Evolutionary conservation across 176 grass and related monocot genomes (phyloP), one percentile per base, ranked within the genome.

Genomic region (Stipa capillata): DNA sequence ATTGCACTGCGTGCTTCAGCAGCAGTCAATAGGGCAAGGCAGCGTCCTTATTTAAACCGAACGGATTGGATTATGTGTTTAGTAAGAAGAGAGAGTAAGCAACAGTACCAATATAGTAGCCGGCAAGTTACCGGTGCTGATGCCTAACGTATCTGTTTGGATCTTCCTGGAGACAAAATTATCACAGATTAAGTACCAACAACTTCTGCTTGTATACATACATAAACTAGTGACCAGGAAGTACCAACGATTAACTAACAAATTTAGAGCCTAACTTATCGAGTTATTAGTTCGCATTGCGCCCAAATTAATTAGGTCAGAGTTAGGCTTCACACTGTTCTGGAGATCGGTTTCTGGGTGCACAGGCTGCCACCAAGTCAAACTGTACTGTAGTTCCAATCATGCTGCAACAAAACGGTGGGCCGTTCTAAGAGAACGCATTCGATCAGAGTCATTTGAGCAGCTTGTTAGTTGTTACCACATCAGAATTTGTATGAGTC

Each of bases 81-180:
- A 74, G 86, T 84, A 75, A 84, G 86, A 80, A 88, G 81, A 80
- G 42, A 51, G 75, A 84, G 69, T 74, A 75, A 84, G 76, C 76
- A 75, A 70, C 13, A 32, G 3, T n/a, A n/a, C n/a, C 35, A 51
- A 81, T 85, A 85, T 89, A 85, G 52, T 76, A 89, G 45, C 42
- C 43, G 56, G 28, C 87, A 76, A 89, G 70, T 89, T 85, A 82
- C 69, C 51, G 4, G 21, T 81, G 87, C 67, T 89, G 82, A 81
- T 89, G 82, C 62, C 51, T 62, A 48, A 23, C 76, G 42, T 69
- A 85, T 89, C 82, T 61, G 16, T 81, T 76, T 80, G 11, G 36
- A 89, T 85, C 77, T 75, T 61, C 28, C 1, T 40, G 52, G 76
- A 43, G 41, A 80, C 28, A 76, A 79, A 80, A 80, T 51, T 53